Evolutionary conservation across 805 yeast species (phyloP).

Genomic region (Starmera caribaea): DNA sequence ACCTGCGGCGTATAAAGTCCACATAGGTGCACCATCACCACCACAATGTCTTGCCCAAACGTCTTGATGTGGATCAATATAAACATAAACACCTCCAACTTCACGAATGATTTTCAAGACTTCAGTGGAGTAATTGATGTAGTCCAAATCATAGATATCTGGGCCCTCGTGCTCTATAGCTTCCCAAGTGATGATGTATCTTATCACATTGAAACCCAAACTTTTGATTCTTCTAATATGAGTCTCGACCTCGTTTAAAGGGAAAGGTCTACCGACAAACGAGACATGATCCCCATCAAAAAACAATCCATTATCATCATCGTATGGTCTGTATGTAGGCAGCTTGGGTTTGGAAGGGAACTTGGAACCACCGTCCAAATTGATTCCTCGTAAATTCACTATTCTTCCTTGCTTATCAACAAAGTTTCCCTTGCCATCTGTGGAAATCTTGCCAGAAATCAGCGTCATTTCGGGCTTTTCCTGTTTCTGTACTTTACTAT

Average conservation of each 20-base stretch:
- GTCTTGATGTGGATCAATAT: constrained; percentile 88
- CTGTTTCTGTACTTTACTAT: neutral
- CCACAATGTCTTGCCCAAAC: constrained; percentile 87
- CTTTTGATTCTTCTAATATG: constrained; percentile 65
- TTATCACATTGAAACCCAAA: constrained; percentile 73
- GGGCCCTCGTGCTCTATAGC: constrained; percentile 88
- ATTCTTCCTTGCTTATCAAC: constrained; percentile 45
- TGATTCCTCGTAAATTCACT: constrained; percentile 69
- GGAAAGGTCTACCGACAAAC: constrained; percentile 79
- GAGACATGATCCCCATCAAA: constrained; percentile 67
- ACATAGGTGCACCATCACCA: constrained; percentile 89
- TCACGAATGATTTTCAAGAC: constrained; percentile 46
- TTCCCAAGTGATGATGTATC: constrained; percentile 85
- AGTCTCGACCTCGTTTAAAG: constrained; percentile 56
- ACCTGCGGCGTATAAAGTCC: constrained; percentile 90
- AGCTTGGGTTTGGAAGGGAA: constrained; percentile 50
- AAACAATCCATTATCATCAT: constrained; percentile 32
- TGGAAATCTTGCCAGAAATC: constrained; percentile 18
- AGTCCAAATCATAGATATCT: constrained; percentile 69
- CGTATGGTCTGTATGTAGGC: constrained; percentile 26
- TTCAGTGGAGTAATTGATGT: constrained; percentile 57
- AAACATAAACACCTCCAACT: constrained; percentile 68
- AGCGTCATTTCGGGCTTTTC: neutral
- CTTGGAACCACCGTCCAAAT: constrained; percentile 68
- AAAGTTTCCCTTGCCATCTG: constrained; percentile 48